Conservation (phyloP, 306 rosid genomes). For the Lathyrus tuberosus region DNA sequence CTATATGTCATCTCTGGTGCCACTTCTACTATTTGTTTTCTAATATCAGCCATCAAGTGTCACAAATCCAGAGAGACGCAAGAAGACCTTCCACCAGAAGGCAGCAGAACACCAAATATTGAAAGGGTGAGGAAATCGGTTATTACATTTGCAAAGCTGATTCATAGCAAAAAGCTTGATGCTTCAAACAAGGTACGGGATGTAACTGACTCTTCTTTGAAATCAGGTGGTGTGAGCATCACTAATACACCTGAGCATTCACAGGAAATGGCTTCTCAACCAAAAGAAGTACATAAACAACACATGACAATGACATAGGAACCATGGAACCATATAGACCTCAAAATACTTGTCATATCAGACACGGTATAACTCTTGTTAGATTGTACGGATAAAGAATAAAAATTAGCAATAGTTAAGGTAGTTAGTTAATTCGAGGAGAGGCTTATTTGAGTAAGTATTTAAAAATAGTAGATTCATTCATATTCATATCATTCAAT, state of each 20-base stretch:
- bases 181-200: too few relatives aligned
- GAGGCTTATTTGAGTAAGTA: background rate
- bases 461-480: background rate
- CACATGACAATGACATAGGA: slow-evolving; percentile 12
- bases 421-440: background rate
- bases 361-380: background rate
- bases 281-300: slow-evolving; percentile 9
- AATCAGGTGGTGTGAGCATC: too few relatives aligned
- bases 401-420: background rate
- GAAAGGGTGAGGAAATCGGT: too few relatives aligned
- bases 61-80: too few relatives aligned
- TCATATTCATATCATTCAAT: background rate
- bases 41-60: too few relatives aligned
- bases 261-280: slow-evolving; percentile 27
- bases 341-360: slow-evolving; percentile 12
- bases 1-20: too few relatives aligned
- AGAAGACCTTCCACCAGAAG: too few relatives aligned
- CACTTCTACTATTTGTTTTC: too few relatives aligned
- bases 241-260: slow-evolving; percentile 25
- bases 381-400: background rate
- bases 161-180: too few relatives aligned
- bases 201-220: too few relatives aligned
- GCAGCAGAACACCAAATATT: too few relatives aligned
- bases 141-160: too few relatives aligned
- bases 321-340: slow-evolving; percentile 16